Percentiles rank a stretch among this genome's conserved stretches.
These are phyloP conservation scores for Lumnitzera littorea DNA, from an alignment of 345 rosid species.

Conservation along the genomic window DNA sequence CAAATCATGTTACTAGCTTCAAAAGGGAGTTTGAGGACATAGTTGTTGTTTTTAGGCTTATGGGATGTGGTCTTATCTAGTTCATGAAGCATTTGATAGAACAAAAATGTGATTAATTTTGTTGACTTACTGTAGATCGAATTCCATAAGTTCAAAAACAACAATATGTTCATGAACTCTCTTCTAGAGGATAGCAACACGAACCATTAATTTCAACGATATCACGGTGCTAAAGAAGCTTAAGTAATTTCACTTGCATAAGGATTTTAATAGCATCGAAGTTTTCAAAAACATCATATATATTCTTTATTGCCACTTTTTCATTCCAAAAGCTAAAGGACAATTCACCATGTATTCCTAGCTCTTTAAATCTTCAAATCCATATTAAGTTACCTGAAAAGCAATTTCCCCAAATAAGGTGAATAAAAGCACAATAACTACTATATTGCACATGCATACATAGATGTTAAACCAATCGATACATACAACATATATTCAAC, in stretches of 20 bases:
- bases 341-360: too few species aligned
- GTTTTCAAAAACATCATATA: conserved; percentile 30
- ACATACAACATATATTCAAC: too few species aligned
- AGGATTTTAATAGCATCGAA: conserved; percentile 32
- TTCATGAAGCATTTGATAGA: too few species aligned
- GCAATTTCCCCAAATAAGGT: too few species aligned
- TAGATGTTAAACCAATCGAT: too few species aligned
- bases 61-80: conserved; percentile 12
- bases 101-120: conserved; percentile 24
- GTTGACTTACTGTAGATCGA: conserved; percentile 30
- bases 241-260: conserved; percentile 34
- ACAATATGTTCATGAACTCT: conserved; percentile 33
- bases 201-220: conserved; percentile 35
- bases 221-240: conserved; percentile 31
- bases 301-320: conserved; percentile 35
- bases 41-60: conserved; percentile 34
- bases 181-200: conserved; percentile 29
- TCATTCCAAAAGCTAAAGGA: conserved; percentile 1
- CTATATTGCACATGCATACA: too few species aligned
- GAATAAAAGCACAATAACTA: too few species aligned
- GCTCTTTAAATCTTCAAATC: too few species aligned
- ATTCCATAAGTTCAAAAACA: conserved; percentile 37
- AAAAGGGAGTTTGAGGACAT: conserved; percentile 33
- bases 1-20: conserved; percentile 29
- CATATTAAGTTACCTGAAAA: too few species aligned